Base-by-base conservation (phyloP, 140 eudicot genomes). In the Oenanthe javanica region DNA sequence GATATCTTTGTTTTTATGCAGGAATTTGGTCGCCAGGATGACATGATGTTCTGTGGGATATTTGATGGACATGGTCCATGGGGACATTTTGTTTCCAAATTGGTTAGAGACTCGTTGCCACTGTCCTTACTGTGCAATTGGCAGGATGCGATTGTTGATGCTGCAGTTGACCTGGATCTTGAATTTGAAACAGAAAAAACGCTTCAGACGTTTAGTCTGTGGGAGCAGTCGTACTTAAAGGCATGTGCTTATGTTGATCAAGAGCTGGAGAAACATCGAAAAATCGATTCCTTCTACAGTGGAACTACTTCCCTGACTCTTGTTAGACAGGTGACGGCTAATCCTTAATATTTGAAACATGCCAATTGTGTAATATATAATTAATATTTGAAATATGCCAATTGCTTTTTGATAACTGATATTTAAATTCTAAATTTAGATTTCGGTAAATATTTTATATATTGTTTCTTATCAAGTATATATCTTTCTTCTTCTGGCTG, bases 41-140 rank as follows among this genome's bases (percentile, higher is more conserved):
- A 95, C 82, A 91, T 95, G 98, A 86, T 91, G 79, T 95, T 92
- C 51, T 95, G 99, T 82, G 98, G 99, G 23, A 90, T 95, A 19
- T 93, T 93, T 55, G 99, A 95, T 81, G 99, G 99, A 77, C 99
- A 95, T 46, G 99, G 98, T 77, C 91, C 89, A 4, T 95, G 99
- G 99, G 99, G 99, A 25, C 98, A 95, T 88, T 95, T 42, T 79
- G 97, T 95, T 71, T 88, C 99, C 4, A 95, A 95, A 82, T 82
- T 61, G 67, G 99, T 95, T 59, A 86, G 98, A 77, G 91, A 92
- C 46, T 89, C 91, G n/a, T 86, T 95, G 93, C 87, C 93, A 52
- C 79, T 96, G 6, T 89, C 92, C 2, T 86, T 95, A 85, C 82
- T 95, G 38, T 87, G 92, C 78, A 91, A 89, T 75, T 95, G 99